Conservation (phyloP, 192 early-diverging fungal genomes). For the Spizellomyces sp. region DNA sequence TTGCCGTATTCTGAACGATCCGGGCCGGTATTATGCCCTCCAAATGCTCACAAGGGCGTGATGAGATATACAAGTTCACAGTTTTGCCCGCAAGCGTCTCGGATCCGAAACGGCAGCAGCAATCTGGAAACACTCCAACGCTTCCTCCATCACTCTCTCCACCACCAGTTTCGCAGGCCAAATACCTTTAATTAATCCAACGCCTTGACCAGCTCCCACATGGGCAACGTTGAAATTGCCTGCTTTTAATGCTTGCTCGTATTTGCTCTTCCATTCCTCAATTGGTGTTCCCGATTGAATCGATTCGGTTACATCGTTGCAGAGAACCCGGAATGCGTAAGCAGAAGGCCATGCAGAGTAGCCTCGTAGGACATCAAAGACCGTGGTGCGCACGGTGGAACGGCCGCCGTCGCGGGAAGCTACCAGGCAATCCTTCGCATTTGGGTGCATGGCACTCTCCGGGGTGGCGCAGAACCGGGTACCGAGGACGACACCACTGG, state of each 20-base stretch:
- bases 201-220: slow-evolving; percentile 8
- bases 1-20: too few species aligned
- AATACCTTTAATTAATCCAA: slow-evolving; percentile 13
- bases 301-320: not conserved
- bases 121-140: not conserved
- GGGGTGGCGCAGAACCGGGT: slow-evolving; percentile 40
- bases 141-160: slow-evolving; percentile 12
- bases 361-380: slow-evolving; percentile 48
- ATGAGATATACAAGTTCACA: too few species aligned
- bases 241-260: not conserved
- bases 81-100: too few species aligned
- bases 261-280: not conserved
- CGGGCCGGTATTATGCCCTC: too few species aligned
- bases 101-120: slow-evolving; percentile 3
- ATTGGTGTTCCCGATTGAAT: not conserved
- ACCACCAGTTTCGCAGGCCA: slow-evolving; percentile 7
- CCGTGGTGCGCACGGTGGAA: slow-evolving; percentile 40
- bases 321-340: slow-evolving; percentile 1
- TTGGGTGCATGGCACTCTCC: not conserved
- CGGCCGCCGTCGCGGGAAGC: slow-evolving; percentile 39
- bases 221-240: slow-evolving; percentile 4
- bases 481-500: slow-evolving; percentile 47
- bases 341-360: slow-evolving; percentile 34
- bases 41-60: too few species aligned
- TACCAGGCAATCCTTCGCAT: slow-evolving; percentile 43